phyloP scores from a whole-genome alignment of 108 stramenopile species.

The Conticribra guillardii region DNA sequence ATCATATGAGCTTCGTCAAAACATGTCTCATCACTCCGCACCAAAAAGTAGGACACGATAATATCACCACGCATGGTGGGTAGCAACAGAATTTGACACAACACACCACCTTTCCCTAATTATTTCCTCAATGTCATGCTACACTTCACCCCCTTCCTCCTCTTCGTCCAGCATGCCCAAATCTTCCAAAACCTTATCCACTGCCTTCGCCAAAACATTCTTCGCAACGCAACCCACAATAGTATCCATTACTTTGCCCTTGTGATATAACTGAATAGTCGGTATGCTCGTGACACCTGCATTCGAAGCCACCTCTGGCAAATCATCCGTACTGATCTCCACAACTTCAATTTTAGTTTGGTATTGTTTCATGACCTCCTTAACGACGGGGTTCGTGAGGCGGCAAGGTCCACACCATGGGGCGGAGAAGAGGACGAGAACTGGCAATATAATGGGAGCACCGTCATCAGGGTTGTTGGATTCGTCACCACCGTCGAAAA shows the following conservation, averaged over 20 bases:
- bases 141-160: too few relatives aligned
- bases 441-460: constrained; percentile 38
- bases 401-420: constrained; percentile 89
- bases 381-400: constrained; percentile 75
- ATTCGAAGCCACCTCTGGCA: constrained; percentile 74
- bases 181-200: constrained; percentile 84
- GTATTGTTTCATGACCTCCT: constrained; percentile 78
- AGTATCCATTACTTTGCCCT: constrained; percentile 68
- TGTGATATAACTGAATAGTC: constrained; percentile 81
- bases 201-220: constrained; percentile 74
- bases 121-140: too few relatives aligned
- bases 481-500: constrained; percentile 23
- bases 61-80: too few relatives aligned
- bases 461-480: neutral
- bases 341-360: constrained; percentile 64
- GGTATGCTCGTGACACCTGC: constrained; percentile 82
- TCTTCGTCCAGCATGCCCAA: constrained; percentile 42
- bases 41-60: too few relatives aligned
- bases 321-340: constrained; percentile 86
- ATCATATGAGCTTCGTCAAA: too few relatives aligned
- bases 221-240: constrained; percentile 87
- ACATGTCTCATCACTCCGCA: too few relatives aligned
- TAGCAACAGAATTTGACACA: too few relatives aligned
- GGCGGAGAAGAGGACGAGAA: constrained; percentile 79
- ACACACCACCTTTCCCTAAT: too few relatives aligned